Conservation (phyloP, 2,329 filamentous ascomycete genomes). For the Aureobasidium lini region DNA sequence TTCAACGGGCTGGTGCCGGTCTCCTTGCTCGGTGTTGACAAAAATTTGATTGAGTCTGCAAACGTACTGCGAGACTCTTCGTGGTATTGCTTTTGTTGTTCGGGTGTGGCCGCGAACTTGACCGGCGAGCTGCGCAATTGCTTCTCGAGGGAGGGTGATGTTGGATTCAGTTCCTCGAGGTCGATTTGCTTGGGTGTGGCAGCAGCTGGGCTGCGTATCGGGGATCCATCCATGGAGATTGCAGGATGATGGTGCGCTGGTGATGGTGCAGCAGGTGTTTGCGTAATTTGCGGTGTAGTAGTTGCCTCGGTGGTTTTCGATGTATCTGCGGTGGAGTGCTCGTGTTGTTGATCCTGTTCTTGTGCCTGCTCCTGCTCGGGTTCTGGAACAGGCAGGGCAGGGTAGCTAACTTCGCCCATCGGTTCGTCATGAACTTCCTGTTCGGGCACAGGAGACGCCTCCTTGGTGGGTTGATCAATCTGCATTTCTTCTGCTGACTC, state of each 20-base stretch:
- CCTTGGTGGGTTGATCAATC: not conserved
- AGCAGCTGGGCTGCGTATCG: not conserved
- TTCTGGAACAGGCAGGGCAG: not conserved
- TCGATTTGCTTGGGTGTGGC: constrained; percentile 15
- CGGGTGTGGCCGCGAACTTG: constrained; percentile 3
- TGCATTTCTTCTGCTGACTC: not conserved
- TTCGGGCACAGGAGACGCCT: not conserved
- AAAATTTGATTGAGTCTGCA: constrained; percentile 37
- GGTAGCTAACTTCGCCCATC: constrained; percentile 10
- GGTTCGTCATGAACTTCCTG: not conserved
- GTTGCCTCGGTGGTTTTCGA: not conserved
- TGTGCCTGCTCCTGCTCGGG: not conserved
- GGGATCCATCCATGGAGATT: constrained; percentile 1
- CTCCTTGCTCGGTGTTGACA: constrained; percentile 44
- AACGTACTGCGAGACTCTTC: constrained; percentile 2
- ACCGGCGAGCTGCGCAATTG: constrained; percentile 17
- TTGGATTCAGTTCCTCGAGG: constrained; percentile 14
- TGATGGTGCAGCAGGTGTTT: not conserved
- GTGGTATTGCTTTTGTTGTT: constrained; percentile 20
- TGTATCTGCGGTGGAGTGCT: not conserved
- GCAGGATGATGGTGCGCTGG: not conserved
- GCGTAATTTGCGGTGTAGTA: constrained; percentile 2
- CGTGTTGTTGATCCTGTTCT: too few relatives aligned
- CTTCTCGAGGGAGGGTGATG: constrained; percentile 24
- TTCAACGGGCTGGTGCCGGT: constrained; percentile 36